Percentiles rank a stretch among this genome's conserved stretches.
phyloP scores from a whole-genome alignment of 345 rosid species.

The Corchorus capsularis region DNA sequence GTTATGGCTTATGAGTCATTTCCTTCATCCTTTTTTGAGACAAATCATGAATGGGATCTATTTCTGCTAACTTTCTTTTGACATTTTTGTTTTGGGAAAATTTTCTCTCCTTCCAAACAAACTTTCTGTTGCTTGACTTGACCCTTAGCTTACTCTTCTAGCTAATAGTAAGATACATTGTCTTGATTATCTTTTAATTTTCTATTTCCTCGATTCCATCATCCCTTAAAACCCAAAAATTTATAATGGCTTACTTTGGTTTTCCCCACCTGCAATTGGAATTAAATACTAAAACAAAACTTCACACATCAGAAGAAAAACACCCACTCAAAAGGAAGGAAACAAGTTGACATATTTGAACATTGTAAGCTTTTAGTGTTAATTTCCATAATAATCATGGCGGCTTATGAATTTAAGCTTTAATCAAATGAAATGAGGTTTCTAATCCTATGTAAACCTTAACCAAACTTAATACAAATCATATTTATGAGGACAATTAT shows the following conservation, averaged over 20 bases:
- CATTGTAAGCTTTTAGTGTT: background rate
- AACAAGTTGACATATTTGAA: background rate
- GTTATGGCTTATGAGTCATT: background rate
- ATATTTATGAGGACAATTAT: background rate
- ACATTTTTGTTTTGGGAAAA: background rate
- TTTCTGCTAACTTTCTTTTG: background rate
- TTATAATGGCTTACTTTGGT: background rate
- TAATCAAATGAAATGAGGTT: too few relatives aligned
- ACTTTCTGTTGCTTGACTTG: background rate
- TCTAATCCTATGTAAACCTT: too few relatives aligned
- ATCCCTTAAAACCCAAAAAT: background rate
- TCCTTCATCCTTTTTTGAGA: background rate
- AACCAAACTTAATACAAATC: background rate
- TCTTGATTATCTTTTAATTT: slow-evolving; percentile 1
- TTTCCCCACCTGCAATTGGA: slow-evolving; percentile 25
- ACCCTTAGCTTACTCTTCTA: background rate
- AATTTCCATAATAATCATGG: background rate
- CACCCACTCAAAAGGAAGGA: background rate
- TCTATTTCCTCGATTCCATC: background rate
- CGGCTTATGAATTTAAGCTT: too few relatives aligned
- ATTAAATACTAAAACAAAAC: slow-evolving; percentile 10
- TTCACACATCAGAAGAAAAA: background rate
- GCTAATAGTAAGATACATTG: background rate
- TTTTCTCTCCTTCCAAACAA: background rate
- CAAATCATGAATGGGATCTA: background rate